Evolutionary conservation across 371 early-diverging fungal genomes (phyloP), one percentile per base, ranked within the genome.

Genomic region (Mucor indicus): DNA sequence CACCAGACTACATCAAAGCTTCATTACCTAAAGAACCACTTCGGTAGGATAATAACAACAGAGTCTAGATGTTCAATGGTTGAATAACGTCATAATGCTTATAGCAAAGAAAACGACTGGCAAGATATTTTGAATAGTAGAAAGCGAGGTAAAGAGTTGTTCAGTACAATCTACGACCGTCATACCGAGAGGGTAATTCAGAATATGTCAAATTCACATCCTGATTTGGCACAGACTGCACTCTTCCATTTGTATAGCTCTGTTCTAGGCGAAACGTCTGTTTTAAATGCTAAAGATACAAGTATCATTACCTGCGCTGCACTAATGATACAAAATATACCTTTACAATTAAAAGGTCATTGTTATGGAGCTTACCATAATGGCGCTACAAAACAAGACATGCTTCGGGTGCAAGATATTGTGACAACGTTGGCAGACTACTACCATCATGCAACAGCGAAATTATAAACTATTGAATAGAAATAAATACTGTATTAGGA

Each of bases 41-140:
- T 12, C 33, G 61, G 61, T 61, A 45, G 38, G n/a, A n/a, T n/a
- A n/a, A n/a, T n/a, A n/a, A n/a, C n/a, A n/a, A n/a, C n/a, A n/a
- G n/a, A n/a, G n/a, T n/a, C n/a, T n/a, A n/a, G n/a, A n/a, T n/a
- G n/a, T n/a, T n/a, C n/a, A n/a, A n/a, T n/a, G n/a, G n/a, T n/a
- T n/a, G n/a, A n/a, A n/a, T n/a, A n/a, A n/a, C n/a, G n/a, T n/a
- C n/a, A 12, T 23, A 13, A 11, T 29, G 16, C 2, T n/a, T 17
- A 4, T n/a, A 52, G 65, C 27, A 37, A 49, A n/a, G 68, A 72
- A 44, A 47, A 60, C 4, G 36, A 50, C 17, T 95, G 95, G 95
- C 88, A 91, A 62, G 92, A 94, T 63, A 81, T 87, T 23, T 40
- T 85, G 11, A 69, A 69, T 29, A 70, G 90, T 41, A 64, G 93